Percentiles rank a stretch among this genome's conserved stretches.
Conservation (phyloP, 768 basidiomycete species). For the Porphyrellus cyaneotinctus region DNA sequence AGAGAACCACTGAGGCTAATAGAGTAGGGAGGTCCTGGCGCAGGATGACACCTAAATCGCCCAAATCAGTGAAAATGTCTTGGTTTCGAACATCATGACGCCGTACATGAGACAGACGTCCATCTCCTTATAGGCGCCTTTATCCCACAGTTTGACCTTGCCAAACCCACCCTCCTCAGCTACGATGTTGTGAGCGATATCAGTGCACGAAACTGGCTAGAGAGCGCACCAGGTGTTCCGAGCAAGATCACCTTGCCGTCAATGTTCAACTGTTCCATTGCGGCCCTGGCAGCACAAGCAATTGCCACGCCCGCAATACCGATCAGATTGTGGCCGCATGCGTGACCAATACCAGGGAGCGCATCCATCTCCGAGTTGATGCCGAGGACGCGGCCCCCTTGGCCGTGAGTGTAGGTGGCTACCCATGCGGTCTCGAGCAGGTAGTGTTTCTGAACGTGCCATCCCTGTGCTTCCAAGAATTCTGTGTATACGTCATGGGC, state of each 20-base stretch:
- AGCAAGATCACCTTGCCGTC: slow-evolving; percentile 66
- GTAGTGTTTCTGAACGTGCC: slow-evolving; percentile 58
- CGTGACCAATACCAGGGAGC: slow-evolving; percentile 57
- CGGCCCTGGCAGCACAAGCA: slow-evolving; percentile 63
- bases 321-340: slow-evolving; percentile 82
- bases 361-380: slow-evolving; percentile 79
- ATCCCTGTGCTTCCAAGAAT: slow-evolving; percentile 66
- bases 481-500: slow-evolving; percentile 67
- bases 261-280: slow-evolving; percentile 57
- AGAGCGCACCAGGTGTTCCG: slow-evolving; percentile 65
- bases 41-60: slow-evolving; percentile 68
- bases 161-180: slow-evolving; percentile 80
- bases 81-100: not conserved
- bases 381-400: slow-evolving; percentile 67
- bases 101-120: slow-evolving; percentile 70
- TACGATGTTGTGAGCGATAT: slow-evolving; percentile 22
- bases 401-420: slow-evolving; percentile 62
- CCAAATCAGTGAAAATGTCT: not conserved
- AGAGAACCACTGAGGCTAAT: slow-evolving; percentile 63
- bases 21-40: slow-evolving; percentile 67
- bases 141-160: slow-evolving; percentile 64
- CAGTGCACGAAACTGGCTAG: not conserved
- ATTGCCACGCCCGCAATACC: slow-evolving; percentile 72
- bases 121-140: slow-evolving; percentile 73
- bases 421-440: slow-evolving; percentile 73